Evolutionary conservation across 225 moss, liverwort and hornwort species (phyloP).

Genomic region (Bryoerythrophyllum caledonicum): DNA sequence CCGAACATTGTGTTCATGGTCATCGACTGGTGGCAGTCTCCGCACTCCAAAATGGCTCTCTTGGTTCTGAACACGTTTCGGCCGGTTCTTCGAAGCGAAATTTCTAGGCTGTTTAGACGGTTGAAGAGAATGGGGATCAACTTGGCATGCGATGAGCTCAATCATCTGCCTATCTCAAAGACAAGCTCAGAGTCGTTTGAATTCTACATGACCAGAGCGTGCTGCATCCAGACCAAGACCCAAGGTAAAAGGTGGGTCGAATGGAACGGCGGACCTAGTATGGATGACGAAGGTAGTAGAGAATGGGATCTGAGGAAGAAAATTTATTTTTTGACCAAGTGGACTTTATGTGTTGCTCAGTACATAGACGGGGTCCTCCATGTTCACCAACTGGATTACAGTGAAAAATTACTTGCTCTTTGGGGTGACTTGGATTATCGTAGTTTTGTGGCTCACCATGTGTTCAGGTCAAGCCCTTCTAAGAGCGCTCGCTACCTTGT

Average conservation of each 20-base stretch:
- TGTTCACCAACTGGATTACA: not conserved
- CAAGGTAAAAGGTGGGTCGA: accelerated
- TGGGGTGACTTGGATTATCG: accelerated
- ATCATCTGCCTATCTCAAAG: not conserved
- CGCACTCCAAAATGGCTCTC: not conserved
- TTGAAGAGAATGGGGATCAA: not conserved
- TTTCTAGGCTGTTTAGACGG: not conserved
- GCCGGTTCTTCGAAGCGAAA: not conserved
- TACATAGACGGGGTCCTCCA: not conserved
- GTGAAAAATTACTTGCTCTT: accelerated
- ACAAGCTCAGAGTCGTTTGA: not conserved
- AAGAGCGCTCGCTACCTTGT: not conserved
- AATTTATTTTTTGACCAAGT: not conserved
- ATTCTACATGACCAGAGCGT: not conserved
- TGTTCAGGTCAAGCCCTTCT: not conserved
- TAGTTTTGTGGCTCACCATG: not conserved
- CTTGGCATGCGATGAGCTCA: not conserved
- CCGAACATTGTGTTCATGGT: not conserved
- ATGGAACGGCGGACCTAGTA: not conserved
- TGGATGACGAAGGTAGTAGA: not conserved
- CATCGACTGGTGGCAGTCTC: not conserved
- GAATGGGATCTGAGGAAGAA: not conserved
- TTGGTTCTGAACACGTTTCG: not conserved
- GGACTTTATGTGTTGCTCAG: not conserved
- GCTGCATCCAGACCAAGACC: not conserved